Conservation (phyloP, 371 early-diverging fungal species). For the Mortierella sp. region DNA sequence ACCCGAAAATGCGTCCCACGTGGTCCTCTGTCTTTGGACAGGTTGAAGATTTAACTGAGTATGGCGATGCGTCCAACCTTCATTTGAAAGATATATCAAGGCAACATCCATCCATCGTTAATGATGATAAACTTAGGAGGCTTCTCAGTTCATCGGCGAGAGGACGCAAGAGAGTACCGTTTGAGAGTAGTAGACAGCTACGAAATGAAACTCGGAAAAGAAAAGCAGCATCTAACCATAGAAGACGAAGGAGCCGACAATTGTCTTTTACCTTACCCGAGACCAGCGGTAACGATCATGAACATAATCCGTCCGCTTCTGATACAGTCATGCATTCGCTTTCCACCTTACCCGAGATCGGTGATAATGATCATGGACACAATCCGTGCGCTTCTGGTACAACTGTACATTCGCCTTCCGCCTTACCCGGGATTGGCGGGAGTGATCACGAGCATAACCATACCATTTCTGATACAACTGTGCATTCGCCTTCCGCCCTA, state of each 20-base stretch:
- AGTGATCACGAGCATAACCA: too few relatives aligned
- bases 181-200: background rate
- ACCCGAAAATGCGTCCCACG: slow-evolving; percentile 27
- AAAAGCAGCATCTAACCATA: background rate
- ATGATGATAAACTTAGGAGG: slow-evolving; percentile 19
- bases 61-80: slow-evolving; percentile 28
- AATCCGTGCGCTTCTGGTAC: background rate
- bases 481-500: background rate
- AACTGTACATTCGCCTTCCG: background rate
- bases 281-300: too few relatives aligned
- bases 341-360: background rate
- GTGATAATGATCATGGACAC: too few relatives aligned
- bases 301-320: background rate
- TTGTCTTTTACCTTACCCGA: background rate
- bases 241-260: background rate
- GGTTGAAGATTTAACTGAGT: slow-evolving; percentile 27
- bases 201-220: background rate
- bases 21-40: slow-evolving; percentile 39
- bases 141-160: slow-evolving; percentile 21
- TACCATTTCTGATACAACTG: background rate
- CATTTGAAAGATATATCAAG: slow-evolving; percentile 7
- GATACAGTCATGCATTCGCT: background rate
- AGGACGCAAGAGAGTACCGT: slow-evolving; percentile 24
- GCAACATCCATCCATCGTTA: background rate
- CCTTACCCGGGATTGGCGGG: background rate